phyloP scores from a whole-genome alignment of 257 asterid species.

The Solanum pimpinellifolium region DNA sequence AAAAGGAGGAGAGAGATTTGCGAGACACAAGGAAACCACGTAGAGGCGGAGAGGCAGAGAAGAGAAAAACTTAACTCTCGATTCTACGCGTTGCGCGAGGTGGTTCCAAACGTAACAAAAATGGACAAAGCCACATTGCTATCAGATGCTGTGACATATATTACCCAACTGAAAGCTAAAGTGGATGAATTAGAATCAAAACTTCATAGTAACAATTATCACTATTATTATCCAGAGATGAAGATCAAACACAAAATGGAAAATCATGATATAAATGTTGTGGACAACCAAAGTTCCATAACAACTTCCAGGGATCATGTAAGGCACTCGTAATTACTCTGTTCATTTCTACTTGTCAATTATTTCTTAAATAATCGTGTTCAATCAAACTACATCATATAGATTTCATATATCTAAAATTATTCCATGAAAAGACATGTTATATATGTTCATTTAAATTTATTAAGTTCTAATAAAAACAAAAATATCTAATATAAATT shows the following conservation, averaged over 20 bases:
- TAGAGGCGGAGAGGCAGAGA: conserved; percentile 85
- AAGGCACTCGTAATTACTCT: background rate
- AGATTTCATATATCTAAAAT: no score
- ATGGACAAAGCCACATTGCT: conserved; percentile 76
- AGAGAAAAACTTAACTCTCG: conserved; percentile 85
- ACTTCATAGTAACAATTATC: background rate
- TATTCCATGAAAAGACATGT: no score
- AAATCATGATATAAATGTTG: conserved; percentile 3
- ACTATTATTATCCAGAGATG: conserved; percentile 4
- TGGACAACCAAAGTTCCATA: conserved; percentile 17
- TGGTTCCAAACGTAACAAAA: conserved; percentile 67
- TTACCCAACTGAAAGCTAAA: conserved; percentile 44
- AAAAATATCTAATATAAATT: no score
- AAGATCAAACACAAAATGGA: conserved; percentile 8
- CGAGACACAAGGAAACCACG: conserved; percentile 39
- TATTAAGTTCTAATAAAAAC: no score
- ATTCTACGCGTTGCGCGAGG: conserved; percentile 66
- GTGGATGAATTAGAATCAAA: conserved; percentile 40
- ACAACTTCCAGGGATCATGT: background rate
- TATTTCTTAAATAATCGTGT: no score
- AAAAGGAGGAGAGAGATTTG: conserved; percentile 28
- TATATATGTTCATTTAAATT: no score
- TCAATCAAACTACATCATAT: no score
- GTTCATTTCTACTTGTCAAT: no score
- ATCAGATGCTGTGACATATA: conserved; percentile 69